Conservation (phyloP, 352 stramenopile species). For the Globisporangium radiosum region DNA sequence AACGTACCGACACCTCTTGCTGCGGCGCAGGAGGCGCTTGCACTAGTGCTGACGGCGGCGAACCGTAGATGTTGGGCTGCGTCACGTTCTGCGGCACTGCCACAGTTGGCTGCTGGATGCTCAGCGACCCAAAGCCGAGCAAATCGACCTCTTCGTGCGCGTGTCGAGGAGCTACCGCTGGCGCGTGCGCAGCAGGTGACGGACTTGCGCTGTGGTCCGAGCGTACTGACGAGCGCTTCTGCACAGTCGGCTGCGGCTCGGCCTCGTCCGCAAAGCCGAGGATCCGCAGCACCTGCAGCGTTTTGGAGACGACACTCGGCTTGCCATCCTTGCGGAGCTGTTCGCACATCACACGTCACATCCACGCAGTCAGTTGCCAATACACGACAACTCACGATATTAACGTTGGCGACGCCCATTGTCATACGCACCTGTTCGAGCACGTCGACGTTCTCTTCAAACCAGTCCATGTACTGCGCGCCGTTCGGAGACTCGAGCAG, state of each 20-base stretch:
- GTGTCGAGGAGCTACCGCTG: background rate
- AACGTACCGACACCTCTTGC: slow-evolving; percentile 58
- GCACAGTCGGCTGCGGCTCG: slow-evolving; percentile 16
- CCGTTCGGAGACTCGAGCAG: slow-evolving; percentile 65
- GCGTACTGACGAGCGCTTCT: slow-evolving; percentile 10
- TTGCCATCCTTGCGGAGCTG: slow-evolving; percentile 66
- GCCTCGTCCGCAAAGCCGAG: slow-evolving; percentile 59
- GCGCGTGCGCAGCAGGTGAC: slow-evolving; percentile 8
- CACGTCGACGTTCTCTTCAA: slow-evolving; percentile 80
- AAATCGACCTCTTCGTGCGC: slow-evolving; percentile 65
- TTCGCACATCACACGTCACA: background rate
- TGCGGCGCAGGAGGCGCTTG: slow-evolving; percentile 12
- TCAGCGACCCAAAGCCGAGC: slow-evolving; percentile 59
- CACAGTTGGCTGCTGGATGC: slow-evolving; percentile 21
- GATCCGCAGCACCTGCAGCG: slow-evolving; percentile 56
- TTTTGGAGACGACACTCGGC: slow-evolving; percentile 70
- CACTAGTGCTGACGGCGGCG: slow-evolving; percentile 14
- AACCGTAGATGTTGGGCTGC: slow-evolving; percentile 22
- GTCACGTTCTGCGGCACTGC: slow-evolving; percentile 2
- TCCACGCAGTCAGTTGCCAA: slow-evolving; percentile 8
- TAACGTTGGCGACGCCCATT: slow-evolving; percentile 10
- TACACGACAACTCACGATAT: background rate
- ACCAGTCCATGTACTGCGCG: slow-evolving; percentile 66
- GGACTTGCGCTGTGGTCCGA: slow-evolving; percentile 8
- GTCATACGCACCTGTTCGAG: slow-evolving; percentile 39